Conservation (phyloP, 352 stramenopile species). For the Phytopythium aichiense region DNA sequence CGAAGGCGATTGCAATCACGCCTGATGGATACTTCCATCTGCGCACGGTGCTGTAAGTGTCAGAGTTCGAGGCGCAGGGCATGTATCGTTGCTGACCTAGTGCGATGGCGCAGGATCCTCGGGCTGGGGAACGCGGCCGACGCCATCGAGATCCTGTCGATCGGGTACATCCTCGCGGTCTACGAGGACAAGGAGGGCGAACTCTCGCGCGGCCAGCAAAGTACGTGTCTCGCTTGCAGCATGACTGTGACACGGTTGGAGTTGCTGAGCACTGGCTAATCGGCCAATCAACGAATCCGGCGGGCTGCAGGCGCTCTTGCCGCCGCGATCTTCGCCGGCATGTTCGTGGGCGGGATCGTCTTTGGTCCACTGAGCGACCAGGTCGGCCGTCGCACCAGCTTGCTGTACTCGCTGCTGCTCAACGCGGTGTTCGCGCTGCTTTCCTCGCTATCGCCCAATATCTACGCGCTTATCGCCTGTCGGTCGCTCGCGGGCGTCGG, state of each 20-base stretch:
- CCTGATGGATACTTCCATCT: too few species aligned
- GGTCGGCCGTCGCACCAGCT: slow-evolving; percentile 62
- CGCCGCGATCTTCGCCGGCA: slow-evolving; percentile 86
- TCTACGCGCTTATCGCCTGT: slow-evolving; percentile 59
- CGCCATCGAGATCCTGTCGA: slow-evolving; percentile 89
- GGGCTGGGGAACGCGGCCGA: slow-evolving; percentile 85
- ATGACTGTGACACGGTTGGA: background rate
- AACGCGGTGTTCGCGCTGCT: slow-evolving; percentile 75
- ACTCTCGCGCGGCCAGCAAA: slow-evolving; percentile 46
- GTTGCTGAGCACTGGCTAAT: background rate
- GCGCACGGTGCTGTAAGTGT: too few species aligned
- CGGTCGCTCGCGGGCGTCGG: slow-evolving; percentile 61
- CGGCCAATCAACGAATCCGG: background rate
- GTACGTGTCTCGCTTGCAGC: slow-evolving; percentile 18
- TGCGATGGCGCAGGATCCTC: slow-evolving; percentile 42
- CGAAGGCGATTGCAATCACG: too few species aligned
- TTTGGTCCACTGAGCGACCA: slow-evolving; percentile 74
- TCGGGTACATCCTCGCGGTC: slow-evolving; percentile 88
- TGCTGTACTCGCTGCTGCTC: slow-evolving; percentile 76
- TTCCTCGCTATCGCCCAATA: slow-evolving; percentile 66
- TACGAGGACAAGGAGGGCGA: slow-evolving; percentile 71
- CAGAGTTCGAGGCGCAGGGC: too few species aligned
- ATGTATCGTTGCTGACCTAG: too few species aligned
- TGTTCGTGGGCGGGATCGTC: slow-evolving; percentile 84
- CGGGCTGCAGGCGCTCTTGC: slow-evolving; percentile 56